Evolutionary conservation across 179 eudicot species (phyloP).

Genomic region (Amaranthus tricolor): DNA sequence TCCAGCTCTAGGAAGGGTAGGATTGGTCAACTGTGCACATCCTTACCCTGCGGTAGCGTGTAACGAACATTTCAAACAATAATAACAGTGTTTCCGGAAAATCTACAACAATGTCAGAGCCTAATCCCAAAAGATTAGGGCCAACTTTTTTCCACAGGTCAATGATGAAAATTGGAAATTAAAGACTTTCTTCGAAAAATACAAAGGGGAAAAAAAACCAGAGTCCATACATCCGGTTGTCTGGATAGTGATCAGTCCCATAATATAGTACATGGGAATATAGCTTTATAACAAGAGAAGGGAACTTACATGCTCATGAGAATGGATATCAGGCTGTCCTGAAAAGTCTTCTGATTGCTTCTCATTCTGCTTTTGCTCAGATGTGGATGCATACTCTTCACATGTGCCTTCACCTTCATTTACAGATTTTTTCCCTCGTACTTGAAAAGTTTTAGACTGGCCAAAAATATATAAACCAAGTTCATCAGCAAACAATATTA

Average conservation of each 20-base stretch:
- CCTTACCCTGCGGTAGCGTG: too few relatives aligned
- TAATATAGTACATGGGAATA: not conserved
- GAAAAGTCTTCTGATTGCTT: constrained; percentile 51
- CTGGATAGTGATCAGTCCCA: not conserved
- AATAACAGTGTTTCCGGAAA: too few relatives aligned
- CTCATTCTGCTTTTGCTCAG: constrained; percentile 56
- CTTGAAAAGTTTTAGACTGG: constrained; percentile 60
- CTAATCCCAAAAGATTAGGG: too few relatives aligned
- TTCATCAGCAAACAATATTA: not conserved
- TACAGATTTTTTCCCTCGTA: constrained; percentile 61
- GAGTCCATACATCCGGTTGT: not conserved
- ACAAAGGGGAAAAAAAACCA: not conserved
- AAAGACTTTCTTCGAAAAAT: too few relatives aligned
- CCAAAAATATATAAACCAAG: not conserved
- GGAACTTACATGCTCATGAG: constrained; percentile 55
- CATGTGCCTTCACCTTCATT: constrained; percentile 51
- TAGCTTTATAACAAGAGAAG: not conserved
- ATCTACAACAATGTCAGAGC: too few relatives aligned
- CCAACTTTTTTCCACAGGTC: too few relatives aligned
- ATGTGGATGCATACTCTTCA: constrained; percentile 57
- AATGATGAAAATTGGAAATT: too few relatives aligned
- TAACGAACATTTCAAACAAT: too few relatives aligned
- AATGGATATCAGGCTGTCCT: constrained; percentile 43
- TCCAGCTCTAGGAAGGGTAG: too few relatives aligned
- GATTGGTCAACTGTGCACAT: too few relatives aligned